Conservation (phyloP, 495 filamentous ascomycete genomes). For the Penicillium roqueforti region DNA sequence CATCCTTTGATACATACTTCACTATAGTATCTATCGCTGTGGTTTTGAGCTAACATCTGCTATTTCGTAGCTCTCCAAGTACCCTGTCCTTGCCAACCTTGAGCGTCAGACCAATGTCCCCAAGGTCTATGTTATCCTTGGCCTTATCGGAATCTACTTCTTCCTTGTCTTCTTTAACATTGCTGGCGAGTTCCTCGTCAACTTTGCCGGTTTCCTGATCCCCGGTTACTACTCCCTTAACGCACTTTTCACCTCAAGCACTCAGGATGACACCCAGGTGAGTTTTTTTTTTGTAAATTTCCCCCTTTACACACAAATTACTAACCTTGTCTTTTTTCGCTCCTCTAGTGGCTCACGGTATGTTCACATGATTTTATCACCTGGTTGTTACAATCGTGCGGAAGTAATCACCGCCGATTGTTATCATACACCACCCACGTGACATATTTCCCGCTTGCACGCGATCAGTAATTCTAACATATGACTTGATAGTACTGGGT, state of each 20-base stretch:
- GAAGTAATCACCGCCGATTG: slow-evolving; percentile 9
- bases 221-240: slow-evolving; percentile 94
- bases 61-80: slow-evolving; percentile 79
- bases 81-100: slow-evolving; percentile 89
- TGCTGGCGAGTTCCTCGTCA: slow-evolving; percentile 92
- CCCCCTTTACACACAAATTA: not conserved
- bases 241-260: slow-evolving; percentile 78
- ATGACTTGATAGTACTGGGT: slow-evolving; percentile 79
- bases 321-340: slow-evolving; percentile 10
- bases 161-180: slow-evolving; percentile 99
- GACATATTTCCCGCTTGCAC: slow-evolving; percentile 13
- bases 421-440: slow-evolving; percentile 22
- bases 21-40: not conserved
- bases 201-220: slow-evolving; percentile 89
- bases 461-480: slow-evolving; percentile 13
- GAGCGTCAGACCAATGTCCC: slow-evolving; percentile 93
- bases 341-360: slow-evolving; percentile 61
- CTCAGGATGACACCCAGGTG: slow-evolving; percentile 87
- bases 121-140: slow-evolving; percentile 93
- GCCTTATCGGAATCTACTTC: slow-evolving; percentile 81
- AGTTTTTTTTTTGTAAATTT: slow-evolving; percentile 24
- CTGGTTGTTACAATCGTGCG: slow-evolving; percentile 3
- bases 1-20: not conserved
- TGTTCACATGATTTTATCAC: slow-evolving; percentile 32
- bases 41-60: slow-evolving; percentile 20